These are phyloP conservation scores for Gillenia trifoliata DNA, from an alignment of 306 rosid genomes.

Conservation along the genomic window DNA sequence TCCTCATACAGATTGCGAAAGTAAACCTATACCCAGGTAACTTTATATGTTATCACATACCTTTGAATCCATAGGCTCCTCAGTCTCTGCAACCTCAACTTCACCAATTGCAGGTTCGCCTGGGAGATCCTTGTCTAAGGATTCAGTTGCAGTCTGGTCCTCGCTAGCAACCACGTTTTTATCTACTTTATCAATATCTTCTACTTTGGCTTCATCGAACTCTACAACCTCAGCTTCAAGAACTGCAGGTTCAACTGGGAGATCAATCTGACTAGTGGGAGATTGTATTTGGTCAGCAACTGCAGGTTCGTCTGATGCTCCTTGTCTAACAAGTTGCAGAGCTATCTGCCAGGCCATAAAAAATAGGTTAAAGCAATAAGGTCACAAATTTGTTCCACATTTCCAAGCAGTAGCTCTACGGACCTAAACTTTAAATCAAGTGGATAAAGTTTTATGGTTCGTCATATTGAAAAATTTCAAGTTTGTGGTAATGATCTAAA, in stretches of 20 bases:
- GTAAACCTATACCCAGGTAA: not conserved
- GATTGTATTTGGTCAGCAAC: slow-evolving; percentile 4
- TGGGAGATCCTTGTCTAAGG: slow-evolving; percentile 24
- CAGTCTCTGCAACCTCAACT: slow-evolving; percentile 32
- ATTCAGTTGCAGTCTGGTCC: slow-evolving; percentile 9
- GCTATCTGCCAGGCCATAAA: slow-evolving; percentile 72
- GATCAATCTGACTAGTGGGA: not conserved
- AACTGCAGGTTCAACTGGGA: slow-evolving; percentile 27
- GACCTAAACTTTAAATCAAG: not conserved
- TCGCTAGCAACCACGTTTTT: slow-evolving; percentile 22
- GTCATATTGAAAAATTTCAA: not conserved
- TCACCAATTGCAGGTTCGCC: slow-evolving; percentile 36
- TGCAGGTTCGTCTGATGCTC: slow-evolving; percentile 35
- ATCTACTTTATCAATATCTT: slow-evolving; percentile 22
- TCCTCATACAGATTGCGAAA: not conserved
- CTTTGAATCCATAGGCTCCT: slow-evolving; percentile 37
- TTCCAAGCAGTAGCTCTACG: not conserved
- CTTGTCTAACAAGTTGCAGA: slow-evolving; percentile 76
- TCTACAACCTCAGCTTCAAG: slow-evolving; percentile 21
- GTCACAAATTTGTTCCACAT: not conserved
- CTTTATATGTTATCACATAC: slow-evolving; percentile 28
- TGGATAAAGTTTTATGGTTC: not conserved
- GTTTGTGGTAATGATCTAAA: slow-evolving; percentile 10
- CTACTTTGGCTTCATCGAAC: slow-evolving; percentile 27
- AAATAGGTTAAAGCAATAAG: slow-evolving; percentile 21